Conservation (phyloP, 352 stramenopile species). For the Thraustotheca clavata region DNA sequence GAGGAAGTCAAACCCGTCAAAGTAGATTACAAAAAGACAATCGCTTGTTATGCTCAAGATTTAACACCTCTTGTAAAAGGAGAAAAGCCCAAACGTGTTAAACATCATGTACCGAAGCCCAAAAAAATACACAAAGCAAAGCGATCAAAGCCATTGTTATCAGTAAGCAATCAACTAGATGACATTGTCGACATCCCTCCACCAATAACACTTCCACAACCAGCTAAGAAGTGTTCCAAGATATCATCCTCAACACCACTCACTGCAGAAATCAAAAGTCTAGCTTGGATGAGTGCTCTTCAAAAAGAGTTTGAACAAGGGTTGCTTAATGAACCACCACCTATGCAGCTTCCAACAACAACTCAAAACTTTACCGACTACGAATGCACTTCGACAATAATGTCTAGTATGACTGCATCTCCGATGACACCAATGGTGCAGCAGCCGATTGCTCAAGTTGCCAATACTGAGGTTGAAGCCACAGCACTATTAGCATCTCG, state of each 20-base stretch:
- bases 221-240: not conserved
- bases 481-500: not conserved
- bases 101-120: not conserved
- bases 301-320: constrained; percentile 14
- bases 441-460: not conserved
- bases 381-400: too few species aligned
- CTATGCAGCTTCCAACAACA: not conserved
- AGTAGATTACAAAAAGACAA: not conserved
- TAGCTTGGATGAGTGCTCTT: constrained; percentile 12
- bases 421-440: not conserved
- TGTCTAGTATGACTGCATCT: not conserved
- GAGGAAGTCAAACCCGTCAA: not conserved
- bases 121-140: not conserved
- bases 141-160: not conserved
- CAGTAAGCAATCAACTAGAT: not conserved
- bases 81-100: constrained; percentile 18
- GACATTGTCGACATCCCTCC: not conserved
- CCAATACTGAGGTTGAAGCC: not conserved
- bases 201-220: not conserved
- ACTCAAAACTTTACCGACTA: too few species aligned
- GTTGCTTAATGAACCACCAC: not conserved
- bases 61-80: constrained; percentile 13
- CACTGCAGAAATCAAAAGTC: constrained; percentile 19
- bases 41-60: constrained; percentile 16
- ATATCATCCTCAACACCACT: not conserved